Evolutionary conservation across 148 eudicot species (phyloP).

Genomic region (Chenopodium berlandieri): DNA sequence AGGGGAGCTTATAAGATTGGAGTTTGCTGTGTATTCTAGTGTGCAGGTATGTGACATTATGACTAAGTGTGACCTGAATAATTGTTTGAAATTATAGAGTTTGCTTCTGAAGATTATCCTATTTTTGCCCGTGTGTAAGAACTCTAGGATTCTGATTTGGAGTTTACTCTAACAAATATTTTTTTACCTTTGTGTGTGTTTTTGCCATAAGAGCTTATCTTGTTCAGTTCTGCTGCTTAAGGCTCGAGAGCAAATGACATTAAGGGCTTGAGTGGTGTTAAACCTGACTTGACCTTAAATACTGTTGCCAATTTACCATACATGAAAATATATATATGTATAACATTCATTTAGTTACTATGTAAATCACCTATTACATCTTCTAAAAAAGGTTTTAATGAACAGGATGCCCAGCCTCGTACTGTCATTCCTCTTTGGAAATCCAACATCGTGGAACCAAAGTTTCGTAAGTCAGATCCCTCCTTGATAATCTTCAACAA

Average conservation of each 20-base stretch:
- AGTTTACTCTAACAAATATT: background rate
- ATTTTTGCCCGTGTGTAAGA: background rate
- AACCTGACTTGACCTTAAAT: background rate
- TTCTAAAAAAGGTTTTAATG: conserved; percentile 1
- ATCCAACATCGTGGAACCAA: conserved; percentile 47
- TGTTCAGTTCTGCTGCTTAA: background rate
- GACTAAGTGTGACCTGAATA: background rate
- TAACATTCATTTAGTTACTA: background rate
- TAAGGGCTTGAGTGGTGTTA: background rate
- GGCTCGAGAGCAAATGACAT: background rate
- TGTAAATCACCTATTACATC: background rate
- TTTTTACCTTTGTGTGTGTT: background rate
- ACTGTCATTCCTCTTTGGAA: conserved; percentile 50
- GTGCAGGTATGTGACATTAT: conserved; percentile 34
- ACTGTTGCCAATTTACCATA: background rate
- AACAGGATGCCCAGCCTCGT: conserved; percentile 59
- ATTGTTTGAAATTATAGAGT: background rate
- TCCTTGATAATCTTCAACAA: conserved; percentile 39
- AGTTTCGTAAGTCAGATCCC: conserved; percentile 48
- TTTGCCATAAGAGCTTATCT: background rate
- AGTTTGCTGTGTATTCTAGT: conserved; percentile 45
- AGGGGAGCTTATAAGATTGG: conserved; percentile 36
- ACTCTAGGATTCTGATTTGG: background rate
- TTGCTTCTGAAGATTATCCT: background rate
- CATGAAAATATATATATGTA: background rate